A percentile compares a stretch with the other conserved stretches of the same genome.
Evolutionary conservation across 1,139 yeast species (phyloP).

Genomic region (Meyerozyma carpophila): DNA sequence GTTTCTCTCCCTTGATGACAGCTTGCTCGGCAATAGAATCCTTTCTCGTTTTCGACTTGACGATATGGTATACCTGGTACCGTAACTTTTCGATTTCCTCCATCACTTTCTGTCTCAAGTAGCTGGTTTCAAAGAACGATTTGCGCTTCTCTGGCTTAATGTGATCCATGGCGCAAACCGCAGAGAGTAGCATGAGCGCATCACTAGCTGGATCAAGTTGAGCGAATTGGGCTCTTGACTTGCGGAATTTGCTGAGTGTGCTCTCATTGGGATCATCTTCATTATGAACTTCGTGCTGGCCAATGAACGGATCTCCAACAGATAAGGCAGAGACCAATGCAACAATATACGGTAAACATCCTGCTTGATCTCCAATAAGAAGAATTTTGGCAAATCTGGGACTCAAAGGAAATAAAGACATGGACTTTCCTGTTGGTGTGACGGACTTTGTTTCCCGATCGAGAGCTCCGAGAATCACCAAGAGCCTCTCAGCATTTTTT

Average conservation of each 20-base stretch:
- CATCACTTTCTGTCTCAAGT: slow-evolving; percentile 67
- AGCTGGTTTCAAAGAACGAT: slow-evolving; percentile 53
- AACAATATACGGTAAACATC: slow-evolving; percentile 78
- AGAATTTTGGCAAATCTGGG: slow-evolving; percentile 92
- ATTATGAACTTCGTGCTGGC: slow-evolving; percentile 51
- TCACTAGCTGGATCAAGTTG: slow-evolving; percentile 71
- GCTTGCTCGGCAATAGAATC: slow-evolving; percentile 50
- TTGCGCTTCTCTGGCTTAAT: slow-evolving; percentile 42
- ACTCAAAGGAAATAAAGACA: slow-evolving; percentile 89
- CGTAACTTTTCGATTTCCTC: slow-evolving; percentile 81
- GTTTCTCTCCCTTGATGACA: slow-evolving; percentile 43
- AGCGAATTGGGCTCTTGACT: slow-evolving; percentile 56
- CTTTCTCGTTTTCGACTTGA: slow-evolving; percentile 54
- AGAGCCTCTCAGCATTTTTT: slow-evolving; percentile 58
- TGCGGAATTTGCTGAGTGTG: slow-evolving; percentile 45
- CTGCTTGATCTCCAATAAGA: slow-evolving; percentile 80
- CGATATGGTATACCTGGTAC: slow-evolving; percentile 71
- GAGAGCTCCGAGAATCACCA: slow-evolving; percentile 77
- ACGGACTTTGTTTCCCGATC: slow-evolving; percentile 43
- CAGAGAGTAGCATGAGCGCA: slow-evolving; percentile 69
- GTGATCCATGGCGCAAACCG: slow-evolving; percentile 86
- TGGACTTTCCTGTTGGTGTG: slow-evolving; percentile 75
- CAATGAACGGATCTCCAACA: slow-evolving; percentile 87
- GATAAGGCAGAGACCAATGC: slow-evolving; percentile 91
- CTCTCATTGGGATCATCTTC: slow-evolving; percentile 37